Base-by-base conservation (phyloP, 352 stramenopile species). In the Globisporangium radiosum region DNA sequence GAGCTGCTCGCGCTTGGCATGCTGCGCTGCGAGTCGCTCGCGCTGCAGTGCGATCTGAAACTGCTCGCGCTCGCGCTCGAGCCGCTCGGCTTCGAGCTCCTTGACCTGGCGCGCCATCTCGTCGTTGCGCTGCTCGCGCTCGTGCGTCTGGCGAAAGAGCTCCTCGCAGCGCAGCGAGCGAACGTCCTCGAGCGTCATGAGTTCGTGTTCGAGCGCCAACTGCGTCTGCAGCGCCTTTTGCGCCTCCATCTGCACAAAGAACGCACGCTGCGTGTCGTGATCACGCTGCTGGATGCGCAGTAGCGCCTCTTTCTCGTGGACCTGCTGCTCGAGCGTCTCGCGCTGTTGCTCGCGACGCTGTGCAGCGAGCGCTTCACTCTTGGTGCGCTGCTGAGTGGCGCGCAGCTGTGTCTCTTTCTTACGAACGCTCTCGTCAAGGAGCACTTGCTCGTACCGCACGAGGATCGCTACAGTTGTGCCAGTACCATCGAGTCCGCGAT, bases 221-320 rank as follows among this genome's bases (percentile, higher is more conserved):
- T 67, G 68, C 5, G 65, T 65, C 15, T 81, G 71, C 0, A 66
- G 55, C 1, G 72, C 58, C 47, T 83, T 86, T 39, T 87, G 67
- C 15, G 51, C 43, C 53, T 90, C 80, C 75, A 90, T 87, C 54
- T 82, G 70, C 40, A 60, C 72, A 44, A 88, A 90, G 59, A 88
- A 86, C 2, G 52, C 54, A 10, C 73, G 68, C 47, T 87, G 76
- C 1, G 61, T 45, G 42, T 80, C 74, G 48, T 68, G 65, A 38
- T 86, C 69, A n/a, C 71, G 74, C 33, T 56, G 63, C 19, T 78
- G 65, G 52, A 90, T 78, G n/a, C 59, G 64, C 50, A 62, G 50
- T 3, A 66, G 60, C 0, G 61, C 52, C 48, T 87, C 72, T 48
- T 75, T 53, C 9, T 78, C 75, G 8, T 65, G 76, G 0, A 71